phyloP scores from a whole-genome alignment of 352 stramenopile species.

The Phytophthora citrophthora region DNA sequence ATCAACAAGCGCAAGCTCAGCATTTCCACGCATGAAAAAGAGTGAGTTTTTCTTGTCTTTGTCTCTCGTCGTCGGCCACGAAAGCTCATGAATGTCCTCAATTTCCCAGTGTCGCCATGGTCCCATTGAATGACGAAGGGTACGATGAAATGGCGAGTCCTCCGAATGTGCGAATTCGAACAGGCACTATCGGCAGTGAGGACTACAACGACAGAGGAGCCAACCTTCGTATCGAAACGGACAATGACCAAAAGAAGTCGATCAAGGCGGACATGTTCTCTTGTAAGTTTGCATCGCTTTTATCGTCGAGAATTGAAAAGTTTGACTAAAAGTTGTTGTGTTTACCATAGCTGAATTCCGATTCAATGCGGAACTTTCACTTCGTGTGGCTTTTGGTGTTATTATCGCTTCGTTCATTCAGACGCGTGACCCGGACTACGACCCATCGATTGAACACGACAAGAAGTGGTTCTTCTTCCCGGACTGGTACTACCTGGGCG shows the following conservation, averaged over 20 bases:
- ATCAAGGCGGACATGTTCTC: conserved; percentile 60
- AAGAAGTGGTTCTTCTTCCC: conserved; percentile 80
- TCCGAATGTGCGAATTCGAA: conserved; percentile 43
- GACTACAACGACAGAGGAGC: conserved; percentile 67
- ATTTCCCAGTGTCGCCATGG: conserved; percentile 17
- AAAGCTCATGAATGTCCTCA: conserved; percentile 15
- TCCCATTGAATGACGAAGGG: conserved; percentile 35
- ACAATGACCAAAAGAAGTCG: conserved; percentile 60
- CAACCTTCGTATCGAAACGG: conserved; percentile 74
- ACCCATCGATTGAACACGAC: conserved; percentile 42
- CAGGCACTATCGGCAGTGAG: conserved; percentile 60
- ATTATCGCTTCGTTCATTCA: conserved; percentile 76
- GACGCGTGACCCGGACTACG: conserved; percentile 57
- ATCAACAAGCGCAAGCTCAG: conserved; percentile 24
- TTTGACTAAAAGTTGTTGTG: conserved; percentile 9
- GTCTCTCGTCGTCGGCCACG: neutral
- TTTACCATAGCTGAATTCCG: conserved; percentile 55
- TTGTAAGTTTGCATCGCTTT: conserved; percentile 39
- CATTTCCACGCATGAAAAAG: conserved; percentile 29
- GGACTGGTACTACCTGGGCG: conserved; percentile 60
- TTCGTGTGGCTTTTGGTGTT: conserved; percentile 72
- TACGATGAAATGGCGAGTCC: conserved; percentile 41
- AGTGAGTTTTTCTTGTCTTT: conserved; percentile 25
- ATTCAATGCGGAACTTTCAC: conserved; percentile 71
- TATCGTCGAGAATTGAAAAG: neutral